phyloP scores from a whole-genome alignment of 768 basidiomycete genomes.

The Leccinum subgranulosum region DNA sequence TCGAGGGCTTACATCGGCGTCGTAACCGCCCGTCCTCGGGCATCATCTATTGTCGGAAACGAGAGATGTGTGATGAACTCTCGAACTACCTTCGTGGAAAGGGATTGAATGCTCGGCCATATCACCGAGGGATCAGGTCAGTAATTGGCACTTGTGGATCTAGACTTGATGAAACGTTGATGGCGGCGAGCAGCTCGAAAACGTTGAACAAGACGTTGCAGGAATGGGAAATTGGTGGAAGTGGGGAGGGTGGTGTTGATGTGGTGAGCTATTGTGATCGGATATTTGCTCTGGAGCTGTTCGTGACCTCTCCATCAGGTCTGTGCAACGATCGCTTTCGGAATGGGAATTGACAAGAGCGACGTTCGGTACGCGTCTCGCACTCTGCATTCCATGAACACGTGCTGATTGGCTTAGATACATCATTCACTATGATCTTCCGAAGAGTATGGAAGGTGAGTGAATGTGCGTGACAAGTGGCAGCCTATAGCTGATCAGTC shows the following conservation, averaged over 20 bases:
- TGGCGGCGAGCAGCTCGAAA: constrained; percentile 33
- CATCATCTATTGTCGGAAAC: constrained; percentile 75
- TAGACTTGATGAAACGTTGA: background rate
- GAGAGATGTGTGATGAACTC: constrained; percentile 64
- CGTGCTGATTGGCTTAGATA: constrained; percentile 41
- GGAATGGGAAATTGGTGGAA: constrained; percentile 59
- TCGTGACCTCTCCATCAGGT: constrained; percentile 40
- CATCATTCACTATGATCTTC: constrained; percentile 78
- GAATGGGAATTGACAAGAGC: constrained; percentile 82
- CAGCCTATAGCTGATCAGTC: background rate
- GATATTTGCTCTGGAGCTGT: background rate
- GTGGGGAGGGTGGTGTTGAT: constrained; percentile 54
- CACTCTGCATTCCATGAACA: background rate
- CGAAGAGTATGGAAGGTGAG: constrained; percentile 79
- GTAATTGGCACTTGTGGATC: background rate
- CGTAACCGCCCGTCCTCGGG: constrained; percentile 62
- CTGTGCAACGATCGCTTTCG: constrained; percentile 80
- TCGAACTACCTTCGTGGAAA: constrained; percentile 60
- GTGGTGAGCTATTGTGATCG: constrained; percentile 43
- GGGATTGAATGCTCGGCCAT: constrained; percentile 65
- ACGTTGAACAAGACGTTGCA: constrained; percentile 51
- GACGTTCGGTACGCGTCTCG: constrained; percentile 55
- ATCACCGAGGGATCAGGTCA: constrained; percentile 70
- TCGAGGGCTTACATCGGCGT: constrained; percentile 56
- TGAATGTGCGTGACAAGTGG: background rate